A percentile compares a stretch with the other conserved stretches of the same genome.
phyloP scores from a whole-genome alignment of 345 rosid genomes.

The Tarenaya hassleriana region DNA sequence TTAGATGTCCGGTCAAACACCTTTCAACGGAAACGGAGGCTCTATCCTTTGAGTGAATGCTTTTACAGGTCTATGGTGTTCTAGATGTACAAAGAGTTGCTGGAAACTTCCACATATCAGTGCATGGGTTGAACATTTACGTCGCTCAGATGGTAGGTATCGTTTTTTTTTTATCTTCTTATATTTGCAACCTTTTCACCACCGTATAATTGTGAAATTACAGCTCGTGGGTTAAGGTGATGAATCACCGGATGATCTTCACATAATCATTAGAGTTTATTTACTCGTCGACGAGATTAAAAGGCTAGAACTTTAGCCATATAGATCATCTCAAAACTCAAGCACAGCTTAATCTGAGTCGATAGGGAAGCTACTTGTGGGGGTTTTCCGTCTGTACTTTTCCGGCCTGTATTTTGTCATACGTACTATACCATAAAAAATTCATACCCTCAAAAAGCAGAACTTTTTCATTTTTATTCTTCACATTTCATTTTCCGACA shows the following conservation, averaged over 20 bases:
- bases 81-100: constrained; percentile 98
- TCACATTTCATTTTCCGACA: constrained; percentile 5
- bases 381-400: too few relatives aligned
- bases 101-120: constrained; percentile 97
- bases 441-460: not conserved
- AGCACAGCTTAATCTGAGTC: too few relatives aligned
- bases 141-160: constrained; percentile 88
- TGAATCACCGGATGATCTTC: too few relatives aligned
- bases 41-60: constrained; percentile 12
- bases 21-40: constrained; percentile 1
- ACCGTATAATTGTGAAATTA: not conserved
- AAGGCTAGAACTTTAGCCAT: too few relatives aligned
- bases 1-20: not conserved
- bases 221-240: not conserved
- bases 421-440: not conserved
- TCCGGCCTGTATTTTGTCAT: too few relatives aligned
- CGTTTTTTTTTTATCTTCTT: not conserved
- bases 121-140: constrained; percentile 87
- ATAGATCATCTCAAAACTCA: too few relatives aligned
- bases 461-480: not conserved
- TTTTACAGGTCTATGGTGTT: constrained; percentile 79
- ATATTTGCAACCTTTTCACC: not conserved
- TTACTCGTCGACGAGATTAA: too few relatives aligned
- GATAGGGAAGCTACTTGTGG: too few relatives aligned
- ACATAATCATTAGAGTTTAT: too few relatives aligned